Evolutionary conservation across 1,139 yeast genomes (phyloP), one percentile per base, ranked within the genome.

Genomic region (Pneumocystis oryctolagi): DNA sequence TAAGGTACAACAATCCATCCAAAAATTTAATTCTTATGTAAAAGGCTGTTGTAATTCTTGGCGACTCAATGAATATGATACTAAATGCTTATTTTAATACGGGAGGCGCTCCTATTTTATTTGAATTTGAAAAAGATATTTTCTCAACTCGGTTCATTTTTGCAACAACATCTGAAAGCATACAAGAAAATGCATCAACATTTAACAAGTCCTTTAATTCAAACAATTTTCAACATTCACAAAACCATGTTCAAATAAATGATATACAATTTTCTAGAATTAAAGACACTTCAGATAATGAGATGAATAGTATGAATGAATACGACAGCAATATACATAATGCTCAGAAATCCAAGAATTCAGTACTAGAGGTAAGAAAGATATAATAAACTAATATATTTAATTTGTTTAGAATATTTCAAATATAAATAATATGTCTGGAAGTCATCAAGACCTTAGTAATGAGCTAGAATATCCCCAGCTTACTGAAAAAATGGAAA

Each of bases 81-180:
- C 63, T 67, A 37, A 62, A 64, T 12, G 71, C 67, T 3, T 63
- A 65, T 18, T 67, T 71, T 28, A 64, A 65, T 39, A 63, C 65
- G 37, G 69, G 74, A 3, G 70, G 72, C 1, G 62, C 63, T 56
- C 74, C 74, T 4, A 65, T 72, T 16, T 53, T 65, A 20, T 66
- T 71, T 58, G 66, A 66, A 59, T 64, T 65, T 39, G 61, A 61
- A 14, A 56, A 58, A 14, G 62, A 57, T 8, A 40, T 34, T 12
- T 6, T 65, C 2, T 34, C 40, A 30, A 55, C 56, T 25, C 30
- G 34, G 6, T 65, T 65, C 57, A 34, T 66, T 5, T 56, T 66
- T 2, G 64, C 65, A 42, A 66, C 67, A 39, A 57, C 42, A 28
- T 57, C 59, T n/a, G 59, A 57, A 18, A 58, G 12, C 30, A 12